Percentiles rank a stretch among this genome's conserved stretches.
Conservation (phyloP, 2,329 filamentous ascomycete species). For the Xylaria multiplex region DNA sequence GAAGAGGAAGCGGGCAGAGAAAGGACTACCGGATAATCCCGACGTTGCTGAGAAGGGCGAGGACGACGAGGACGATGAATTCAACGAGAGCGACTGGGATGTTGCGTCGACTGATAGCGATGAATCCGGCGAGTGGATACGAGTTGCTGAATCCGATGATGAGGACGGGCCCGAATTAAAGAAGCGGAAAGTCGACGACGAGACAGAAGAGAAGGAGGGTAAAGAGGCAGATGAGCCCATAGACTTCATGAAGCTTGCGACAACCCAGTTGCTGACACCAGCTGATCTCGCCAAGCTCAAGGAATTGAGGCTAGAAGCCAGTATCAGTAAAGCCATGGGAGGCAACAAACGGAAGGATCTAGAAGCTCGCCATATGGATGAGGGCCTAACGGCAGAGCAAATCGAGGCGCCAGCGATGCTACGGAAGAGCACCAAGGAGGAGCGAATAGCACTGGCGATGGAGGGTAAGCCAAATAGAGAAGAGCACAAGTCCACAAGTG, state of each 20-base stretch:
- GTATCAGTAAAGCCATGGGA: conserved; percentile 72
- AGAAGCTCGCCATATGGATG: conserved; percentile 76
- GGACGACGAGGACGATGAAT: conserved; percentile 67
- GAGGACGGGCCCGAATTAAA: conserved; percentile 77
- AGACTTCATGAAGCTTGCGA: conserved; percentile 81
- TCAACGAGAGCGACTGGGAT: conserved; percentile 69
- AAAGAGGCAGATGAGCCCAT: conserved; percentile 55
- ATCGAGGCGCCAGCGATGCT: conserved; percentile 88
- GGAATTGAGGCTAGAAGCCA: conserved; percentile 81
- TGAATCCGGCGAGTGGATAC: conserved; percentile 91
- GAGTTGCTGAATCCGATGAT: conserved; percentile 85
- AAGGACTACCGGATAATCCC: conserved; percentile 71
- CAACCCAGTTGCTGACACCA: conserved; percentile 91
- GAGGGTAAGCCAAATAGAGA: conserved; percentile 81
- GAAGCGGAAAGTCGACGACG: conserved; percentile 65
- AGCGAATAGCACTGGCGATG: conserved; percentile 83
- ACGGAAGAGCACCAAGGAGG: conserved; percentile 88
- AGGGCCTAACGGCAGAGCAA: conserved; percentile 87
- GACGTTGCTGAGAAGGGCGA: conserved; percentile 70
- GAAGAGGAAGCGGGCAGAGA: conserved; percentile 75
- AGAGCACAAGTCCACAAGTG: conserved; percentile 87
- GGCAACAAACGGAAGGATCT: conserved; percentile 60
- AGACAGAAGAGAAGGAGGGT: conserved; percentile 52
- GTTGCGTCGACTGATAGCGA: conserved; percentile 68
- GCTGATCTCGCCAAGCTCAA: conserved; percentile 95